Evolutionary conservation across 257 asterid species (phyloP).

Genomic region (Gynochthodes officinalis): DNA sequence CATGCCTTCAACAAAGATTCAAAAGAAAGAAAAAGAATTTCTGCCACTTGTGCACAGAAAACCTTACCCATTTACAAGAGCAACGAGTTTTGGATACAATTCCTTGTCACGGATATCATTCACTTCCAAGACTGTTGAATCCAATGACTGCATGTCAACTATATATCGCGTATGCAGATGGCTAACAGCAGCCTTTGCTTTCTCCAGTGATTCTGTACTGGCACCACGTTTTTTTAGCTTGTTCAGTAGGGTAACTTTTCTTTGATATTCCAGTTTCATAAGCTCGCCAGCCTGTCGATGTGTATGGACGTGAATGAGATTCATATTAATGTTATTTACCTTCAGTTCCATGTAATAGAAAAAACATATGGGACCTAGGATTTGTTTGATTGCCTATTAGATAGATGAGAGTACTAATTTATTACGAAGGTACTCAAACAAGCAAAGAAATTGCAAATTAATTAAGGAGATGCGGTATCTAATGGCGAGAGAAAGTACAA

Average conservation of each 20-base stretch:
- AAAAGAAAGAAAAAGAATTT: neutral
- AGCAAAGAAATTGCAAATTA: neutral
- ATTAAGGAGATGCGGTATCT: neutral
- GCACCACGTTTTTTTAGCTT: constrained; percentile 78
- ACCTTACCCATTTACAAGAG: constrained; percentile 79
- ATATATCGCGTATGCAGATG: constrained; percentile 91
- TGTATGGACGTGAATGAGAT: neutral
- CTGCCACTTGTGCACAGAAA: neutral
- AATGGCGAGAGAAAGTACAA: neutral
- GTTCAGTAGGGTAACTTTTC: constrained; percentile 69
- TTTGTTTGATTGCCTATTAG: neutral
- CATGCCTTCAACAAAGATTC: neutral
- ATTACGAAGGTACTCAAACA: neutral
- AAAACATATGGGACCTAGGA: constrained; percentile 1
- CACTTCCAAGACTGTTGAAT: constrained; percentile 85
- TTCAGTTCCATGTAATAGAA: neutral
- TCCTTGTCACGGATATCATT: constrained; percentile 92
- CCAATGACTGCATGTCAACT: constrained; percentile 96
- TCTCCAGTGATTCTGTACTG: constrained; percentile 77
- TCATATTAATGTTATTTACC: neutral
- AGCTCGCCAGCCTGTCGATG: constrained; percentile 73
- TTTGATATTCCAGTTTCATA: constrained; percentile 82
- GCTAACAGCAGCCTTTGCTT: constrained; percentile 94
- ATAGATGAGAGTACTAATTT: neutral
- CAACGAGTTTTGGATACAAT: constrained; percentile 80